A percentile compares a stretch with the other conserved stretches of the same genome.
phyloP scores from a whole-genome alignment of 805 yeast species.

The Starmerella lactis-condensi region DNA sequence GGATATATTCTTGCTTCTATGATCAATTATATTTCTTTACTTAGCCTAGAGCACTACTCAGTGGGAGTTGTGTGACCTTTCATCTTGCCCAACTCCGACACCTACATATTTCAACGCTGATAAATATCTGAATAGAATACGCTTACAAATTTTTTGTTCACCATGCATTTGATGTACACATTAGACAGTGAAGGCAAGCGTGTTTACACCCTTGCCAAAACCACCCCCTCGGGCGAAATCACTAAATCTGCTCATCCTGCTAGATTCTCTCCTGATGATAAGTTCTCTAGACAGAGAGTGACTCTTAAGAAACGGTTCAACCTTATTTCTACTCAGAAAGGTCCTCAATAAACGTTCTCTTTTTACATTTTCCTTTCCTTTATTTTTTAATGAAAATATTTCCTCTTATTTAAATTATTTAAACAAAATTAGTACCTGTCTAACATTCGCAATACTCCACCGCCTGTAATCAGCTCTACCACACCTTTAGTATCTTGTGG shows the following conservation, averaged over 20 bases:
- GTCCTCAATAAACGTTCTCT: slow-evolving; percentile 1
- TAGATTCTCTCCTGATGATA: slow-evolving; percentile 98
- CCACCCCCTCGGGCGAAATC: slow-evolving; percentile 71
- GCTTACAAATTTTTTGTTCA: slow-evolving; percentile 10
- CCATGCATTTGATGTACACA: slow-evolving; percentile 98
- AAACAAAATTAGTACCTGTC: not conserved
- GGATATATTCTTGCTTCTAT: too few species aligned
- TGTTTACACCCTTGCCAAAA: slow-evolving; percentile 74
- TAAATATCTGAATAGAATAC: too few species aligned
- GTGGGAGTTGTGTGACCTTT: too few species aligned
- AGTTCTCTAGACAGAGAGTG: slow-evolving; percentile 96
- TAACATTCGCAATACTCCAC: too few species aligned
- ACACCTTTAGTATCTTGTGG: too few species aligned
- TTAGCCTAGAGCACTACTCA: too few species aligned
- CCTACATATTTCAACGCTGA: too few species aligned
- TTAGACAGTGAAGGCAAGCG: slow-evolving; percentile 89
- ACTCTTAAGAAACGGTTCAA: slow-evolving; percentile 89
- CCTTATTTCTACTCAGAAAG: slow-evolving; percentile 67
- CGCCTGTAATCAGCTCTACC: too few species aligned
- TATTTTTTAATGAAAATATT: not conserved
- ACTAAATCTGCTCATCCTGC: slow-evolving; percentile 99
- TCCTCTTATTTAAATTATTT: not conserved
- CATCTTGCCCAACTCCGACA: too few species aligned
- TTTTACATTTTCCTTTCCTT: not conserved
- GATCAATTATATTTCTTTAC: too few species aligned